These are phyloP conservation scores for Cornus kousa DNA, from an alignment of 148 eudicot genomes.

Conservation along the genomic window DNA sequence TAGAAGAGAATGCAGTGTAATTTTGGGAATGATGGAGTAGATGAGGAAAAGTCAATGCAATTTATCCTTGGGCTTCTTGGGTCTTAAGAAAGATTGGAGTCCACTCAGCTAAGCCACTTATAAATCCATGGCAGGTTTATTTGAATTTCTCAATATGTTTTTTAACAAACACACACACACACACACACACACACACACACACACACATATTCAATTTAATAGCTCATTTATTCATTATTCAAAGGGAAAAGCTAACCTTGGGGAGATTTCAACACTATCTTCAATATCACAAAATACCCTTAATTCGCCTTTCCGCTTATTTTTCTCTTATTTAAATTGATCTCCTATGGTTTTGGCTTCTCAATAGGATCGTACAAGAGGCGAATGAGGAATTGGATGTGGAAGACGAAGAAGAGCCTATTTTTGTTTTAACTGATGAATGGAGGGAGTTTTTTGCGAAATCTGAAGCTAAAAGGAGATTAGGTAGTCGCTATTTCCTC, in stretches of 20 bases:
- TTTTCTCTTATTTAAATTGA: too few species aligned
- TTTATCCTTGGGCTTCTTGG: too few species aligned
- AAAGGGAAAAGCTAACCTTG: too few species aligned
- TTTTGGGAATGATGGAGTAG: too few species aligned
- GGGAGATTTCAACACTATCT: too few species aligned
- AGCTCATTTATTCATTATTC: too few species aligned
- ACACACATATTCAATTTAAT: background rate
- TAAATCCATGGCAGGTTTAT: background rate
- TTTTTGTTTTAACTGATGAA: slow-evolving; percentile 79
- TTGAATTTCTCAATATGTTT: background rate
- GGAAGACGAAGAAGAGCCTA: slow-evolving; percentile 60
- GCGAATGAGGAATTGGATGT: slow-evolving; percentile 29
- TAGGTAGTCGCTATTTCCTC: slow-evolving; percentile 28
- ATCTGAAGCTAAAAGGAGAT: slow-evolving; percentile 76
- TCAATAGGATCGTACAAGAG: slow-evolving; percentile 21
- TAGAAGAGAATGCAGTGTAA: too few species aligned
- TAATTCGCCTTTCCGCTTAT: too few species aligned
- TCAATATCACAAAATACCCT: too few species aligned
- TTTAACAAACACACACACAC: too few species aligned
- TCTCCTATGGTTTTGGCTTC: background rate
- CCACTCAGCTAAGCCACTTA: background rate
- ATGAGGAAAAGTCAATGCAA: too few species aligned
- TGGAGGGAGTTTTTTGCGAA: slow-evolving; percentile 89
- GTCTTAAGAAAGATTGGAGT: background rate
- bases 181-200: too few species aligned